Base-by-base conservation (phyloP, 352 stramenopile genomes). In the Lagenidium giganteum region DNA sequence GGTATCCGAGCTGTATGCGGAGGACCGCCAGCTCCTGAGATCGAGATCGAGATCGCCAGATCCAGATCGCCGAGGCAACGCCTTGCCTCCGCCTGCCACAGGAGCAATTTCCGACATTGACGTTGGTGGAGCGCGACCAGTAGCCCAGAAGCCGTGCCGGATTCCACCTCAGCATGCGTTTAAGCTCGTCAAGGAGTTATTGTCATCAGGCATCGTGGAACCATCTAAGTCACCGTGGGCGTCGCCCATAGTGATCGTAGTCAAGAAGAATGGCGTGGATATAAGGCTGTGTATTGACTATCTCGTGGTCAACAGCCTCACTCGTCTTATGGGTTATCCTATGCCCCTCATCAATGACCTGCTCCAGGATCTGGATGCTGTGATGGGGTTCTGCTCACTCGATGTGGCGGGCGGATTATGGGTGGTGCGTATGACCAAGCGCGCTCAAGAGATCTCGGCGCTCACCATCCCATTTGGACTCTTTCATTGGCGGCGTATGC, bases 201-300 rank as follows among this genome's bases (percentile, higher is more conserved):
- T 61, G 6, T 21, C 42, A 17, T 14, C 21, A 0, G 17, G 4
- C 4, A 30, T 56, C 12, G 48, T 52, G 16, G 40, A 52, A 28
- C 48, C 55, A 8, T 56, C 39, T 0, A 33, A 55, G n/a, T 61
- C 52, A 2, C 35, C 47, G 12, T 61, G 39, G 52, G 52, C 52
- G 2, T 54, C 43, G 9, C 40, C 52, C 18, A 61, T 61, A 18
- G 52, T 56, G 28, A 47, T 61, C 13, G 51, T 61, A 0, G 47
- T 61, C 33, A 55, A 61, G 51, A 54, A 55, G 27, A 51, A 61
- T 22, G 41, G 35, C 2, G 9, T 37, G 1, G 31, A 48, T 7
- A 59, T 54, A 16, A 41, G 37, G 7, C 25, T 58, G n/a, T 58
- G n/a, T n/a, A 58, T 53, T 17, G 51, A 59, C 26, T 54, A 60